Evolutionary conservation across 192 early-diverging fungal species (phyloP), one percentile per base, ranked within the genome.

Genomic region (Kappamyces sp.): DNA sequence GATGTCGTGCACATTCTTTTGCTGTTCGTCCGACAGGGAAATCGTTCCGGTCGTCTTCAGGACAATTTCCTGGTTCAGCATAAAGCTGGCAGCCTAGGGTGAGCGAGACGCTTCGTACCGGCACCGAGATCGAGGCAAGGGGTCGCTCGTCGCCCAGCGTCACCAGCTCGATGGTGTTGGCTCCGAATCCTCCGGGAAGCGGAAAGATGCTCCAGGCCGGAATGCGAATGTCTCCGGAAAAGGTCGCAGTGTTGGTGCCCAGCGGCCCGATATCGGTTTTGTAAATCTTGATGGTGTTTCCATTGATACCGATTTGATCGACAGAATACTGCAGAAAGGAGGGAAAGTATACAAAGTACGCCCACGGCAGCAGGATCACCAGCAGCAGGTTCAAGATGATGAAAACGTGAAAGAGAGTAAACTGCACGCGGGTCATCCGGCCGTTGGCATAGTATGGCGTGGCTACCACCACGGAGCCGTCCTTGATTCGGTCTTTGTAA

Each of bases 281-380:
- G 37, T 55, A 43, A 40, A 55, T 55, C 9, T 43, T 34, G 47
- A 58, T 58, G 7, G 54, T 55, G 31, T 55, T 38, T 5, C 54
- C 54, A 4, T 55, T 33, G 8, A 40, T 33, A 2, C 54, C 54
- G 45, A 55, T 55, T 38, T 38, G 31, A 55, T 55, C 54, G 30
- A 55, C 36, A 43, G 41, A 43, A 43, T 55, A 38, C 32, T 55
- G 54, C 3, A 33, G 15, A 5, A 14, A 55, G 7, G 41, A 43
- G 7, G 54, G 54, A 33, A 55, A 31, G 5, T 43, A n/a, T 39
- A 33, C 29, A 40, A 72, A 60, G 6, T 64, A 52, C 36, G 66
- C 73, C 11, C 48, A 54, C 15, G 66, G 71, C 37, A 76, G 43
- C 9, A 73, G 14, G 22, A 75, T 72, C 5, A 66, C 71, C 61